Conservation (phyloP, 441 rosid species). For the Erysimum cheiri region DNA sequence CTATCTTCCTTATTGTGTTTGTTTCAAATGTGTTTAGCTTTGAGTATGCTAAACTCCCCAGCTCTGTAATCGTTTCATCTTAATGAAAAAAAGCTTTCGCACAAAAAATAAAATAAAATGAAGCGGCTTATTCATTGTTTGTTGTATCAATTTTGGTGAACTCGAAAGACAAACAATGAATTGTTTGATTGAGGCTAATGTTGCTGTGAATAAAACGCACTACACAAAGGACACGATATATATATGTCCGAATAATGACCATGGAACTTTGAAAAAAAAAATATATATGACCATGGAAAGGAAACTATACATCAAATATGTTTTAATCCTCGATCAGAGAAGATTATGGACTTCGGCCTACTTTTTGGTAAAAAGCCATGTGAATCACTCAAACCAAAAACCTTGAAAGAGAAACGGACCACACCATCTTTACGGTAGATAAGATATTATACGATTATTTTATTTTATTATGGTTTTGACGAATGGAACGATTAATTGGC, state of each 20-base stretch:
- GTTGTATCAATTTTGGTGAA: no score
- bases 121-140: no score
- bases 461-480: neutral
- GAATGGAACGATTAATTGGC: conserved; percentile 21
- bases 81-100: no score
- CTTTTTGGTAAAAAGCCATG: neutral
- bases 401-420: conserved; percentile 1
- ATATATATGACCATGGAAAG: no score
- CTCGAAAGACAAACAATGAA: neutral
- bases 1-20: no score
- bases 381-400: neutral
- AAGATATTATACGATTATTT: neutral
- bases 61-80: no score
- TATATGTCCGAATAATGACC: neutral
- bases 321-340: neutral
- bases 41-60: no score
- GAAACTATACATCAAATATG: neutral
- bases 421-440: neutral
- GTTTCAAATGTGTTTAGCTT: no score
- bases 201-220: neutral
- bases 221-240: neutral
- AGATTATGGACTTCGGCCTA: neutral
- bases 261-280: no score
- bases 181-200: neutral
- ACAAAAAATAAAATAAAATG: no score